Conservation (phyloP, 2,329 filamentous ascomycete genomes). For the Diplocarpon rosae region DNA sequence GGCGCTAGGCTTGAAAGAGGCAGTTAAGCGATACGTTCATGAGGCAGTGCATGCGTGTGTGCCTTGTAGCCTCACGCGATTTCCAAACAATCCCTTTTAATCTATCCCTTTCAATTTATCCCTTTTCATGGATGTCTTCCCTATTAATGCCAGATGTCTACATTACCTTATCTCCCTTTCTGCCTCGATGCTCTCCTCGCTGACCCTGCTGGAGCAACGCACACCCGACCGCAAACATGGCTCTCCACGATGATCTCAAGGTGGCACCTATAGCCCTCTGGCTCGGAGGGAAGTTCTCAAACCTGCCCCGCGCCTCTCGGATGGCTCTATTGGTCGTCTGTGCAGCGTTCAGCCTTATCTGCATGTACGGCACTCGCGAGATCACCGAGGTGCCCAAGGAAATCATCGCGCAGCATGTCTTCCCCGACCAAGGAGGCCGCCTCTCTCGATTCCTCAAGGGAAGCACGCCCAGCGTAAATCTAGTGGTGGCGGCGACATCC, state of each 20-base stretch:
- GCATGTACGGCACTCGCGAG: slow-evolving; percentile 4
- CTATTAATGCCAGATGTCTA: too few relatives aligned
- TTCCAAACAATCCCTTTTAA: too few relatives aligned
- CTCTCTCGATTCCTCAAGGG: slow-evolving; percentile 12
- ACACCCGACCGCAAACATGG: too few relatives aligned
- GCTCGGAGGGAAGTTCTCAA: neutral
- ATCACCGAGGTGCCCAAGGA: slow-evolving; percentile 2
- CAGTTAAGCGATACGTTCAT: too few relatives aligned
- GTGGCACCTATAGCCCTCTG: neutral
- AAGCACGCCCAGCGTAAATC: slow-evolving; percentile 10
- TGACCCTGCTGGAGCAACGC: too few relatives aligned
- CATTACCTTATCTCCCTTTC: too few relatives aligned
- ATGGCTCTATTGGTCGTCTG: slow-evolving; percentile 4
- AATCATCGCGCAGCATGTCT: slow-evolving; percentile 11
- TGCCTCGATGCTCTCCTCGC: too few relatives aligned
- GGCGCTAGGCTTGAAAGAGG: too few relatives aligned
- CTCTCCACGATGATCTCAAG: neutral
- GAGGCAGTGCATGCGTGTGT: too few relatives aligned
- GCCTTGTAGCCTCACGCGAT: too few relatives aligned
- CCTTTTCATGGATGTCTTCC: too few relatives aligned
- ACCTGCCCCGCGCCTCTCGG: slow-evolving; percentile 10
- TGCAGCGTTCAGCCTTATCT: slow-evolving; percentile 6
- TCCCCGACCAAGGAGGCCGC: slow-evolving; percentile 8
- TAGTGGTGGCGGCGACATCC: slow-evolving; percentile 14
- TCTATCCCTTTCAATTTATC: too few relatives aligned